Conservation (phyloP, 1,284 basidiomycete species). For the Phellinidium pouzarii region DNA sequence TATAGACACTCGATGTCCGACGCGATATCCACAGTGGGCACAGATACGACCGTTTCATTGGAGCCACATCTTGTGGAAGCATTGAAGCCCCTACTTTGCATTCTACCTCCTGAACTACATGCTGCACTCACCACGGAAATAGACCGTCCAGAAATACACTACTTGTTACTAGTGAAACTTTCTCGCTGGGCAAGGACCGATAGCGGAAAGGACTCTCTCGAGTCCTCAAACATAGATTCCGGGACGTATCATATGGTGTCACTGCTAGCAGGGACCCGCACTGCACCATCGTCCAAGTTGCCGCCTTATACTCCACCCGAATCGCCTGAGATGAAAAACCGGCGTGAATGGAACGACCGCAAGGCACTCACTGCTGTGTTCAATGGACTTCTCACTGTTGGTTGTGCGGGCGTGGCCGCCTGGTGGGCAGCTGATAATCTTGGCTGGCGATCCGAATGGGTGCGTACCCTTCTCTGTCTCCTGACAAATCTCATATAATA, state of each 20-base stretch:
- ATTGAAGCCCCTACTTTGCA: slow-evolving; percentile 37
- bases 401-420: slow-evolving; percentile 55
- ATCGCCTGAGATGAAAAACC: slow-evolving; percentile 32
- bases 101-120: slow-evolving; percentile 42
- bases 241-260: slow-evolving; percentile 58
- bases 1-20: not conserved
- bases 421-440: slow-evolving; percentile 65
- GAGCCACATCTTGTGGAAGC: slow-evolving; percentile 52
- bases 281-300: slow-evolving; percentile 66
- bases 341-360: slow-evolving; percentile 43
- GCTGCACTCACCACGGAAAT: slow-evolving; percentile 32
- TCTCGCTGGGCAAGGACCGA: slow-evolving; percentile 63
- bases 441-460: slow-evolving; percentile 67
- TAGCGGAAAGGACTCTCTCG: slow-evolving; percentile 39
- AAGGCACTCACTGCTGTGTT: slow-evolving; percentile 61
- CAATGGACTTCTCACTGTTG: slow-evolving; percentile 64
- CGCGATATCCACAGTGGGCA: not conserved
- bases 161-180: slow-evolving; percentile 48
- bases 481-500: slow-evolving; percentile 1
- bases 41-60: slow-evolving; percentile 52
- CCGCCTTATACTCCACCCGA: slow-evolving; percentile 40
- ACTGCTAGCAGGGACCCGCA: slow-evolving; percentile 67
- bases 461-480: slow-evolving; percentile 30
- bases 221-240: slow-evolving; percentile 39
- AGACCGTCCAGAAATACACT: slow-evolving; percentile 44